Percentiles rank a stretch among this genome's conserved stretches.
Conservation (phyloP, 75 land plant species). For the Larix kaempferi region DNA sequence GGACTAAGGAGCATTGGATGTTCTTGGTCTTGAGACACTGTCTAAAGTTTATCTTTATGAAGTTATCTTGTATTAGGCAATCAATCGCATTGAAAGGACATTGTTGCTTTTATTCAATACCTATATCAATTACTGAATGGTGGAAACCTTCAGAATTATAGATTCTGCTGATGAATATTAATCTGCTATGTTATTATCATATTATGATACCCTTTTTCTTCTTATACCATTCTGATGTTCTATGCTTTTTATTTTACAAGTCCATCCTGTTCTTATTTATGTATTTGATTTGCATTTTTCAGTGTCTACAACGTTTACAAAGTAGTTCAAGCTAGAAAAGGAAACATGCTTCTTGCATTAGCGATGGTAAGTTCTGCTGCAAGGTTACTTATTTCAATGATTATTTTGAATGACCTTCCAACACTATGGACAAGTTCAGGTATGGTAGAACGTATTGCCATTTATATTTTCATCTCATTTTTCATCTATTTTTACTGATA, state of each 20-base stretch:
- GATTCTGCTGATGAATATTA: not conserved
- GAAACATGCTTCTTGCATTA: constrained; percentile 84
- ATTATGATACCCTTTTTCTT: not conserved
- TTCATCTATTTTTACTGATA: not conserved
- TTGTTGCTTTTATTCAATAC: no score
- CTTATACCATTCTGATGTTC: not conserved
- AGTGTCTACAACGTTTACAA: constrained; percentile 83
- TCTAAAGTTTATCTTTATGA: no score
- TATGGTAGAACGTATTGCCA: not conserved
- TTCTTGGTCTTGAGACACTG: no score
- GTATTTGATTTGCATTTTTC: constrained; percentile 15
- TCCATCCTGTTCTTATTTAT: constrained; percentile 1
- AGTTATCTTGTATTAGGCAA: no score
- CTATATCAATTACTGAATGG: no score
- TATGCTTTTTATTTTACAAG: not conserved
- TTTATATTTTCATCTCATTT: not conserved
- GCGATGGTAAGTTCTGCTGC: constrained; percentile 74
- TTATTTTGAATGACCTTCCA: no score
- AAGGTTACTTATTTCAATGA: not conserved
- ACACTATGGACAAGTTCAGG: not conserved
- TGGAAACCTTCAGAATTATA: not conserved
- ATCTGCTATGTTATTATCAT: not conserved
- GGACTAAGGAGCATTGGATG: no score
- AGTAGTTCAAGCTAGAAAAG: constrained; percentile 75
- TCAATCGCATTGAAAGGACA: no score